Percentiles rank a stretch among this genome's conserved stretches.
Evolutionary conservation across 2,329 filamentous ascomycete species (phyloP).

Genomic region (Alternaria triticina): DNA sequence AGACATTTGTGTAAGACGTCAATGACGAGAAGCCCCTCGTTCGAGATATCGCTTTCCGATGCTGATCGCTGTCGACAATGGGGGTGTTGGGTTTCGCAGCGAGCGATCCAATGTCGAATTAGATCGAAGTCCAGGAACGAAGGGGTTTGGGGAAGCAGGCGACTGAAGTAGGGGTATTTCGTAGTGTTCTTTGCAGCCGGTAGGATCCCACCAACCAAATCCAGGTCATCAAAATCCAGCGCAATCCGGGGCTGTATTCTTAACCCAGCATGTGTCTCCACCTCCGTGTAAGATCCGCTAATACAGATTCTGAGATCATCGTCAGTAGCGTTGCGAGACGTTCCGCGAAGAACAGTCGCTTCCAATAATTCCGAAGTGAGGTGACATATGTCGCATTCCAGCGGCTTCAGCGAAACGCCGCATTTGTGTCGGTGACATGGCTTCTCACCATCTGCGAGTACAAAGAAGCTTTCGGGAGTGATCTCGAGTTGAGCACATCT

Average conservation of each 20-base stretch:
- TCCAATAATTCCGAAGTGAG: not conserved
- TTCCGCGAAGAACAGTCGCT: not conserved
- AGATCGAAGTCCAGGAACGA: no score
- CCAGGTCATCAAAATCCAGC: no score
- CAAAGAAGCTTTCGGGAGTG: not conserved
- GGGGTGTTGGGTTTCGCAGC: fast-evolving
- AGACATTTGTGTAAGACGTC: not conserved
- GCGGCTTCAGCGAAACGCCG: not conserved
- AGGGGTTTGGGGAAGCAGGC: no score
- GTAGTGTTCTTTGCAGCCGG: no score
- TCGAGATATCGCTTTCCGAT: no score
- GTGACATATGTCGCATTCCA: not conserved
- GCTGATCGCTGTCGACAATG: not conserved
- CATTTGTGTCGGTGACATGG: not conserved
- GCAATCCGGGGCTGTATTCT: no score
- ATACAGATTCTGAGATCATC: no score
- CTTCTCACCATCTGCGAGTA: not conserved
- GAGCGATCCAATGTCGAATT: not conserved
- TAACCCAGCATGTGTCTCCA: no score
- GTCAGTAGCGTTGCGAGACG: no score
- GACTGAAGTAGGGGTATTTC: no score
- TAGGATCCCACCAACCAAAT: no score
- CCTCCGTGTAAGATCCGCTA: no score
- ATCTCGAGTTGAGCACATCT: not conserved
- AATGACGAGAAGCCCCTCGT: not conserved